phyloP scores from a whole-genome alignment of 257 asterid genomes.

The Leonotis leonurus region DNA sequence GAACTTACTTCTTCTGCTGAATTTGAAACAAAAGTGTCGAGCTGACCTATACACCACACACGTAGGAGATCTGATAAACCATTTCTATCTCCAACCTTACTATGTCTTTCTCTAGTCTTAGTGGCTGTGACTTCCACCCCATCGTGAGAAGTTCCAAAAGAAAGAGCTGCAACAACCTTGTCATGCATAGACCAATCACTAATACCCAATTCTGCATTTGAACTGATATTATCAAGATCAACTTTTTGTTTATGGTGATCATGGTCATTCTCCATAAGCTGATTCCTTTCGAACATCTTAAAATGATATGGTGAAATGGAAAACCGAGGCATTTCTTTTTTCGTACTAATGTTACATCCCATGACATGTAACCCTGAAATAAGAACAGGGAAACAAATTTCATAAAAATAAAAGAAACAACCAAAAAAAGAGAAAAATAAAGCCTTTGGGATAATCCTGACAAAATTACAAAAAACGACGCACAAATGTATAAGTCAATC shows the following conservation, averaged over 20 bases:
- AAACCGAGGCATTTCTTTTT: conserved; percentile 48
- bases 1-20: conserved; percentile 45
- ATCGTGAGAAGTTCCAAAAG: conserved; percentile 36
- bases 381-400: conserved; percentile 17
- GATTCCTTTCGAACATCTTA: conserved; percentile 40
- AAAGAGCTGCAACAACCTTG: conserved; percentile 43
- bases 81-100: conserved; percentile 34
- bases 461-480: conserved; percentile 5
- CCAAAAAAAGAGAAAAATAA: not conserved
- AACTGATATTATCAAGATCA: conserved; percentile 21
- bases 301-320: conserved; percentile 75
- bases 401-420: conserved; percentile 1
- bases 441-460: not conserved
- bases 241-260: conserved; percentile 34
- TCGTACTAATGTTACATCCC: conserved; percentile 29
- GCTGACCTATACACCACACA: conserved; percentile 72
- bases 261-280: conserved; percentile 32
- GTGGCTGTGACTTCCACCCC: conserved; percentile 28
- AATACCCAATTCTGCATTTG: conserved; percentile 47
- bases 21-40: conserved; percentile 38
- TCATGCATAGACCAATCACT: conserved; percentile 72
- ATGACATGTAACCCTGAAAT: conserved; percentile 75
- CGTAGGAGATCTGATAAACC: conserved; percentile 53
- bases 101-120: conserved; percentile 29
- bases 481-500: not conserved